Evolutionary conservation across 768 basidiomycete genomes (phyloP).

Genomic region (Serendipita sp.): DNA sequence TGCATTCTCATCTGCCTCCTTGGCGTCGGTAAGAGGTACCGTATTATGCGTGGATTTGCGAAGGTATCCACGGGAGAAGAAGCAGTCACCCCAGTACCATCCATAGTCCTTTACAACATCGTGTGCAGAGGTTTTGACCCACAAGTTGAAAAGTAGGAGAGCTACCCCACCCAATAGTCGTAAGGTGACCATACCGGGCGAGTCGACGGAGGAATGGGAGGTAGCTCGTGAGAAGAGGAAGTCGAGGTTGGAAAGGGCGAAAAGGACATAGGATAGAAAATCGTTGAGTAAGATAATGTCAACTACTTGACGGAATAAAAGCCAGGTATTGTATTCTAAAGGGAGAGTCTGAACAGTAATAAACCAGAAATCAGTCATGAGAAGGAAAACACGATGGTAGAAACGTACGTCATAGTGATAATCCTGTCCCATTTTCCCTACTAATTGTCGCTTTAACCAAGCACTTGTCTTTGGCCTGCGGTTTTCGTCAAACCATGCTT

Average conservation of each 20-base stretch:
- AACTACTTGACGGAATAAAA: slow-evolving; percentile 88
- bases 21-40: neutral
- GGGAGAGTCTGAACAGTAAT: slow-evolving; percentile 50
- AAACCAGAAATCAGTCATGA: neutral
- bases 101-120: slow-evolving; percentile 96
- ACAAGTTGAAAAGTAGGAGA: slow-evolving; percentile 87
- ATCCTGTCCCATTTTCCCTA: slow-evolving; percentile 85
- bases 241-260: slow-evolving; percentile 40
- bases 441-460: slow-evolving; percentile 80
- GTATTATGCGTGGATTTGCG: neutral
- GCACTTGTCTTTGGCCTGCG: slow-evolving; percentile 43
- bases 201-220: neutral
- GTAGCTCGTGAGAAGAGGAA: neutral
- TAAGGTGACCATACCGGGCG: neutral
- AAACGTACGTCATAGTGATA: slow-evolving; percentile 76
- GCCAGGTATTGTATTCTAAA: slow-evolving; percentile 90
- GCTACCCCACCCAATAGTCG: slow-evolving; percentile 48
- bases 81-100: slow-evolving; percentile 93
- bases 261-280: slow-evolving; percentile 87
- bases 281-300: slow-evolving; percentile 97
- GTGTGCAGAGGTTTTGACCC: slow-evolving; percentile 98
- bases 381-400: neutral
- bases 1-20: neutral
- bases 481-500: slow-evolving; percentile 78
- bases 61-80: slow-evolving; percentile 62